Evolutionary conservation across 768 basidiomycete genomes (phyloP).

Genomic region (Pleurotus giganteus): DNA sequence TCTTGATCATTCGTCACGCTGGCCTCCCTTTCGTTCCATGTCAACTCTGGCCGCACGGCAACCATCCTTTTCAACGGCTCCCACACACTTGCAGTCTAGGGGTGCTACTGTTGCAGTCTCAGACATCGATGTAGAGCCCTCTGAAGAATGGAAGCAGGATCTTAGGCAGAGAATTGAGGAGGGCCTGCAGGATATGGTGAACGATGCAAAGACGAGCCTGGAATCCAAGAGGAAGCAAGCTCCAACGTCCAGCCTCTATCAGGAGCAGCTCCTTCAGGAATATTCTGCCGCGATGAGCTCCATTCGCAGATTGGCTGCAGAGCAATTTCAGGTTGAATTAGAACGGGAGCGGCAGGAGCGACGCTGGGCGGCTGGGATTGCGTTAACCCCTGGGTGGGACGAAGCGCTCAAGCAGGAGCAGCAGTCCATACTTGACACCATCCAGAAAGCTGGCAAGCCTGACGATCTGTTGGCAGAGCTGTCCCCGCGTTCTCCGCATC

Average conservation of each 20-base stretch:
- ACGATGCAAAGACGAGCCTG: conserved; percentile 62
- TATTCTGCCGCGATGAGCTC: conserved; percentile 39
- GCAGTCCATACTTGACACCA: conserved; percentile 45
- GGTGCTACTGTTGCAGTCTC: background rate
- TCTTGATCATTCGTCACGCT: conserved; percentile 4
- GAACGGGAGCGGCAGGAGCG: conserved; percentile 49
- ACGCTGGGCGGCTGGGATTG: conserved; percentile 43
- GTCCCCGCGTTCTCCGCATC: background rate
- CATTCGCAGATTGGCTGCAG: conserved; percentile 43
- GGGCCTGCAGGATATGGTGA: conserved; percentile 39
- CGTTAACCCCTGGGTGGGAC: conserved; percentile 25
- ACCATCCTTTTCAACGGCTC: background rate
- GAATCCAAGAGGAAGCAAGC: conserved; percentile 47
- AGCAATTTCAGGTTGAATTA: conserved; percentile 42
- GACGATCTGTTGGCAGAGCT: conserved; percentile 23
- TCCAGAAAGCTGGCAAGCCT: conserved; percentile 29
- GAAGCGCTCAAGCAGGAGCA: conserved; percentile 32
- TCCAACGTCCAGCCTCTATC: conserved; percentile 27
- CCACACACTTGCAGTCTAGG: conserved; percentile 1
- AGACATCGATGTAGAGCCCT: conserved; percentile 43
- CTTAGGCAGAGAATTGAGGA: conserved; percentile 50
- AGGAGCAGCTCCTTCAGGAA: conserved; percentile 36
- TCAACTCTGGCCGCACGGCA: conserved; percentile 10
- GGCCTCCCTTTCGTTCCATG: conserved; percentile 7
- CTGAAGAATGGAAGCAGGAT: conserved; percentile 51